These are phyloP conservation scores for Allium fistulosum DNA, from an alignment of 106 monocot species.

Conservation along the genomic window DNA sequence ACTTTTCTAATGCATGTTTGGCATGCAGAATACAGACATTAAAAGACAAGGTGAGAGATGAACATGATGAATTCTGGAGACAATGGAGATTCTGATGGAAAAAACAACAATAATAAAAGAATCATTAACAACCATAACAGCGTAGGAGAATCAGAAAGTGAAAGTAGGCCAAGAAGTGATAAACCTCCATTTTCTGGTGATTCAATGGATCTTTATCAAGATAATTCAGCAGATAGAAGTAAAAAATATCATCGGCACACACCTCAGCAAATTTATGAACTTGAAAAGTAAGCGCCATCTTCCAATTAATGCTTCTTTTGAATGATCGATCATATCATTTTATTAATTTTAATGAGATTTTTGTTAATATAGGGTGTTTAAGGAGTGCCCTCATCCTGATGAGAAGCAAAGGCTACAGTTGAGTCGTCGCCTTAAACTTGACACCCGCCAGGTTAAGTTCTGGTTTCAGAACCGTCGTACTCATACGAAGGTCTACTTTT, in stretches of 20 bases:
- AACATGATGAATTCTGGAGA: conserved; percentile 6
- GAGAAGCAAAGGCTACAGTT: conserved; percentile 89
- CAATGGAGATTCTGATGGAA: no score
- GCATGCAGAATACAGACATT: conserved; percentile 19
- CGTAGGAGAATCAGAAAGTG: neutral
- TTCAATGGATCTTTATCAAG: conserved; percentile 23
- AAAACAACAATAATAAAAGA: neutral
- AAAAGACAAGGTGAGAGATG: conserved; percentile 26
- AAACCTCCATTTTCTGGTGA: conserved; percentile 18
- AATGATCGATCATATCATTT: neutral
- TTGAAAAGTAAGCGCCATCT: conserved; percentile 50
- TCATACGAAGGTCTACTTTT: conserved; percentile 68
- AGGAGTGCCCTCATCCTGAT: conserved; percentile 88
- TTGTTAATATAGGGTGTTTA: conserved; percentile 25
- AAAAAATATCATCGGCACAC: conserved; percentile 67
- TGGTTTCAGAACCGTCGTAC: conserved; percentile 98
- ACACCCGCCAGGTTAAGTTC: conserved; percentile 89
- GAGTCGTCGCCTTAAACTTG: conserved; percentile 56
- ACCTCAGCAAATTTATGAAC: conserved; percentile 61
- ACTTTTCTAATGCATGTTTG: no score
- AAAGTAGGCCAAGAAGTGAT: conserved; percentile 3
- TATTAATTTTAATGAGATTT: no score
- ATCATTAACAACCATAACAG: neutral
- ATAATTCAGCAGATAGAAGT: conserved; percentile 27
- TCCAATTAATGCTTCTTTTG: neutral